A percentile compares a stretch with the other conserved stretches of the same genome.
Evolutionary conservation across 1,284 basidiomycete species (phyloP).

Genomic region (Cryptococcus sp.): DNA sequence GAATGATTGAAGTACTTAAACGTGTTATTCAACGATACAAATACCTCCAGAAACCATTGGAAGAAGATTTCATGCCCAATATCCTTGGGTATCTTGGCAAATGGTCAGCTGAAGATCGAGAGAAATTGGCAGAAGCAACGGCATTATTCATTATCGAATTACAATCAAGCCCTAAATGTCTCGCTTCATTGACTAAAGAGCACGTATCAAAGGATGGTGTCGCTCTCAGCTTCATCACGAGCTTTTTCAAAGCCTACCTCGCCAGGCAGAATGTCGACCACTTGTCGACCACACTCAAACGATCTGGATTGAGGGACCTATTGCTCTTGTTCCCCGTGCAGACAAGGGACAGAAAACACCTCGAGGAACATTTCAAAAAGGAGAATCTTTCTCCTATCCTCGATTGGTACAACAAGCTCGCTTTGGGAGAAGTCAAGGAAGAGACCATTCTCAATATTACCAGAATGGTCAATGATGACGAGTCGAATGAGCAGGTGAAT

Average conservation of each 20-base stretch:
- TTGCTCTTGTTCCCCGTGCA: constrained; percentile 79
- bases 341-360: constrained; percentile 64
- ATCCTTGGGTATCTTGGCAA: constrained; percentile 83
- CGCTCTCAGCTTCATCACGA: constrained; percentile 69
- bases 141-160: constrained; percentile 79
- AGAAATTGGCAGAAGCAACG: constrained; percentile 74
- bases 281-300: constrained; percentile 69
- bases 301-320: constrained; percentile 79
- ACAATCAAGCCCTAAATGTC: constrained; percentile 68
- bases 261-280: constrained; percentile 79
- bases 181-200: constrained; percentile 82
- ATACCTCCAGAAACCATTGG: constrained; percentile 93
- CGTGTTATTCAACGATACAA: constrained; percentile 98
- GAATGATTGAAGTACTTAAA: constrained; percentile 87
- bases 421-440: constrained; percentile 68
- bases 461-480: constrained; percentile 56
- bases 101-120: constrained; percentile 68
- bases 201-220: constrained; percentile 90
- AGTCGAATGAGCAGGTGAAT: constrained; percentile 61
- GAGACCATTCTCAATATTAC: constrained; percentile 61
- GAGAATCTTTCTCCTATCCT: constrained; percentile 71
- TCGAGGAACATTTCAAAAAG: constrained; percentile 82
- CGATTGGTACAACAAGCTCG: constrained; percentile 88
- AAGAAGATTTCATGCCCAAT: constrained; percentile 74
- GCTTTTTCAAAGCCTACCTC: constrained; percentile 76